Evolutionary conservation across 2,329 filamentous ascomycete genomes (phyloP).

Genomic region (Ophiosphaerella narmari): DNA sequence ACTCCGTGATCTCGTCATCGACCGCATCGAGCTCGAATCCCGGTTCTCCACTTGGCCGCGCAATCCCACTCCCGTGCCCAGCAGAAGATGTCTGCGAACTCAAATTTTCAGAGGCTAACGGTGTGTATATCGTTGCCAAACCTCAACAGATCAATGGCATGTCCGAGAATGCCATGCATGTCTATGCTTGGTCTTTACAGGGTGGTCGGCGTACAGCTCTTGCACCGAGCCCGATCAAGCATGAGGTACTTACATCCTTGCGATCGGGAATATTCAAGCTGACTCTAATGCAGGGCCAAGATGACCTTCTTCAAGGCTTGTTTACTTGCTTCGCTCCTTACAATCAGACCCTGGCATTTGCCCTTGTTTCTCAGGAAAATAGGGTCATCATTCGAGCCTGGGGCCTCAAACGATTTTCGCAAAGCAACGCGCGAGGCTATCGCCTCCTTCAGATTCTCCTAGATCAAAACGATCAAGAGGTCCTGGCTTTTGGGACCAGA

Average conservation of each 20-base stretch:
- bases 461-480: background rate
- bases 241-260: background rate
- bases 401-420: background rate
- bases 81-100: constrained; percentile 4
- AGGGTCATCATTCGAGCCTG: constrained; percentile 1
- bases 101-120: background rate
- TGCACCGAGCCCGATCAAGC: background rate
- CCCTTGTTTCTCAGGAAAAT: constrained; percentile 2
- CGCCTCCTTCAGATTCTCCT: constrained; percentile 1
- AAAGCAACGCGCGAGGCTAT: constrained; percentile 5
- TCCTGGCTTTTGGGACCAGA: constrained; percentile 1
- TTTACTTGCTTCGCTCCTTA: constrained; percentile 2
- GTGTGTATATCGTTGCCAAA: constrained; percentile 1
- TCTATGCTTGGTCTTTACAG: constrained; percentile 1
- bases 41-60: background rate
- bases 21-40: background rate
- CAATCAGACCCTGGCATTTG: background rate
- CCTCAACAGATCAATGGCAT: background rate
- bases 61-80: background rate
- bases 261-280: background rate
- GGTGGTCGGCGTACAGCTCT: background rate
- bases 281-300: background rate
- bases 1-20: constrained; percentile 2
- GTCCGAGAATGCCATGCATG: background rate
- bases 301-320: constrained; percentile 5